Evolutionary conservation across 2,329 filamentous ascomycete species (phyloP).

Genomic region (Chalara sp.): DNA sequence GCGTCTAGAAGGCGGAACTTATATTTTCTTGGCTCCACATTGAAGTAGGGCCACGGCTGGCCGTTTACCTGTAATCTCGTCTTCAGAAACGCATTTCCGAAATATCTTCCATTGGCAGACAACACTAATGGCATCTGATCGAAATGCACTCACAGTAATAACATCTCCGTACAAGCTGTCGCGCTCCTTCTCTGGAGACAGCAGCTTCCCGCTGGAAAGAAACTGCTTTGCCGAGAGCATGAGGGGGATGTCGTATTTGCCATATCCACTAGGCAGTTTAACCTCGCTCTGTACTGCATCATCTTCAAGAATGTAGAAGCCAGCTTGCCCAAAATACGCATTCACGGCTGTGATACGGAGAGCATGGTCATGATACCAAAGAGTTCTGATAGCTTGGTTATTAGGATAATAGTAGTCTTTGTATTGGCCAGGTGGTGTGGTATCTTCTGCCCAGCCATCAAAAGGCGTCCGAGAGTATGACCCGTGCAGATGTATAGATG

Average conservation of each 20-base stretch:
- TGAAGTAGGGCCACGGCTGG: constrained; percentile 50
- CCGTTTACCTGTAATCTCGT: constrained; percentile 37
- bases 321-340: constrained; percentile 49
- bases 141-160: constrained; percentile 30
- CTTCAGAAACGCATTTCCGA: too few species aligned
- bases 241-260: constrained; percentile 40
- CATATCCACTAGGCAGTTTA: constrained; percentile 35
- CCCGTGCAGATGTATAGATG: constrained; percentile 39
- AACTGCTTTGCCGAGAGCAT: not conserved
- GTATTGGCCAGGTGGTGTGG: constrained; percentile 42
- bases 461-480: constrained; percentile 41
- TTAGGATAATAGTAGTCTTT: constrained; percentile 61
- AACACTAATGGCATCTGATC: too few species aligned
- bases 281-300: constrained; percentile 36
- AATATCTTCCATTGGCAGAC: too few species aligned
- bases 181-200: not conserved
- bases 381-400: constrained; percentile 40
- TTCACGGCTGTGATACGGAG: constrained; percentile 41
- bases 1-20: constrained; percentile 31
- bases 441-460: constrained; percentile 49
- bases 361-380: constrained; percentile 49
- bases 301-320: constrained; percentile 48
- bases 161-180: constrained; percentile 20
- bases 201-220: not conserved
- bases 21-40: constrained; percentile 55